These are phyloP conservation scores for Cerrena zonata DNA, from an alignment of 1,284 basidiomycete species.

Conservation along the genomic window DNA sequence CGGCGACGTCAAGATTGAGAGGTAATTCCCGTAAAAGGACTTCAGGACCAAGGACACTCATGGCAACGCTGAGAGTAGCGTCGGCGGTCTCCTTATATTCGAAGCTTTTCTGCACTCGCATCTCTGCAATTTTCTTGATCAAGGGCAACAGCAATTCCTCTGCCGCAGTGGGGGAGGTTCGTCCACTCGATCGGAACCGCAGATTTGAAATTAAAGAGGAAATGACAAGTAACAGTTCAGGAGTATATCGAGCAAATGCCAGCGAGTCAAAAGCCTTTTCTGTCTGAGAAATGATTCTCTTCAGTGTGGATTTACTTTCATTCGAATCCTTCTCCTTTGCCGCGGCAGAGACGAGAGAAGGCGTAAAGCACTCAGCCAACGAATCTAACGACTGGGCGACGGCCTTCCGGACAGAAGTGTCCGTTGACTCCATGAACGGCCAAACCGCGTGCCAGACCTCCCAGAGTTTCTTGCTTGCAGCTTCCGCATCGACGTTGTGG, in stretches of 20 bases:
- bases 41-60: constrained; percentile 83
- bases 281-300: constrained; percentile 57
- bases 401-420: constrained; percentile 52
- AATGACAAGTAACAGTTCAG: constrained; percentile 63
- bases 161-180: constrained; percentile 53
- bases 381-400: constrained; percentile 60
- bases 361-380: constrained; percentile 66
- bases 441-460: constrained; percentile 77
- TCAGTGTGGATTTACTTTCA: constrained; percentile 53
- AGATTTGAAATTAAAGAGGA: constrained; percentile 50
- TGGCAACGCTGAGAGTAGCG: constrained; percentile 71
- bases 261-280: constrained; percentile 67
- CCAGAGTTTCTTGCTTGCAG: constrained; percentile 48
- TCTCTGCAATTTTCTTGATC: constrained; percentile 70
- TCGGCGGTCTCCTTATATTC: constrained; percentile 90
- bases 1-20: constrained; percentile 76
- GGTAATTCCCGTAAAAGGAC: constrained; percentile 75
- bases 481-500: constrained; percentile 41
- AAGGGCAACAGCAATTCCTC: constrained; percentile 69
- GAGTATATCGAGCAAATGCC: constrained; percentile 61
- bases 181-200: constrained; percentile 32
- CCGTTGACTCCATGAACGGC: constrained; percentile 64
- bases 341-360: constrained; percentile 52
- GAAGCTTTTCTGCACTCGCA: constrained; percentile 77
- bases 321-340: constrained; percentile 35